Percentiles rank a stretch among this genome's conserved stretches.
phyloP scores from a whole-genome alignment of 257 asterid genomes.

The Fraxinus excelsior region DNA sequence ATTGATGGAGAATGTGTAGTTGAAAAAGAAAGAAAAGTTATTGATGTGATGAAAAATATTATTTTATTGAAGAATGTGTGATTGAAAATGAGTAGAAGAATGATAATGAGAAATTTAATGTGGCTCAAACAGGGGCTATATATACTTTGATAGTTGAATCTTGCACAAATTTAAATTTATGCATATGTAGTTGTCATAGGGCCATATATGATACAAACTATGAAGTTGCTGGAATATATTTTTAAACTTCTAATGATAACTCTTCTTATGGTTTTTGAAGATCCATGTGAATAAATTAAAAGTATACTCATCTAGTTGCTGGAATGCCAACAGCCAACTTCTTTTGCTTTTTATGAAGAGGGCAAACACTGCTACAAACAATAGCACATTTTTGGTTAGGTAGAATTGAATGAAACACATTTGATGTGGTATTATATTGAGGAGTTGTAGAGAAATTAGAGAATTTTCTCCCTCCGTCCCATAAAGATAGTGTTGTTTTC shows the following conservation, averaged over 20 bases:
- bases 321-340: not conserved
- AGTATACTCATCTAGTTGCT: not conserved
- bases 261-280: not conserved
- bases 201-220: not conserved
- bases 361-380: not conserved
- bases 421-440: conserved; percentile 14
- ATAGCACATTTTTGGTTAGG: not conserved
- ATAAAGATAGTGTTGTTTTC: too few relatives aligned
- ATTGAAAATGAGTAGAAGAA: too few relatives aligned
- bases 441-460: not conserved
- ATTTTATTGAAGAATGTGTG: too few relatives aligned
- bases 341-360: not conserved
- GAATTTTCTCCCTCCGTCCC: not conserved
- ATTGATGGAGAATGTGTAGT: too few relatives aligned
- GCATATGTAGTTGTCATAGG: not conserved
- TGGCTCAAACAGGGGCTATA: too few relatives aligned
- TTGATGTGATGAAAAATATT: too few relatives aligned
- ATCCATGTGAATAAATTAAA: too few relatives aligned
- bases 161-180: not conserved
- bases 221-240: not conserved
- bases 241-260: not conserved
- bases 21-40: too few relatives aligned
- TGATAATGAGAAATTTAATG: too few relatives aligned
- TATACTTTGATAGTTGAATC: not conserved
- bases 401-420: conserved; percentile 3